A percentile compares a stretch with the other conserved stretches of the same genome.
phyloP scores from a whole-genome alignment of 208 protist genomes.

The Novymonas esmeraldas region DNA sequence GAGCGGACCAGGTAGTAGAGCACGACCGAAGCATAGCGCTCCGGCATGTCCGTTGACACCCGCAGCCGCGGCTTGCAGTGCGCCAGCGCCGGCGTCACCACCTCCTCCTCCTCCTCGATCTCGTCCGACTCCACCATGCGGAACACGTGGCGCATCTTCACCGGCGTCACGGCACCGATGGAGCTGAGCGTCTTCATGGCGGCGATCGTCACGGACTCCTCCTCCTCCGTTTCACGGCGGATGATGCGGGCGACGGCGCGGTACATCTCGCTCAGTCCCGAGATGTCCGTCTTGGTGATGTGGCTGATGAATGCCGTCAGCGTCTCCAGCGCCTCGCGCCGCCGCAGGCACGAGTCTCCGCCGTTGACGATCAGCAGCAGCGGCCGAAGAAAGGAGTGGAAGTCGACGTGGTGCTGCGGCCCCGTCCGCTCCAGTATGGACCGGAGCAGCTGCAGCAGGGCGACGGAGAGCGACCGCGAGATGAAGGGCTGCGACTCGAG shows the following conservation, averaged over 20 bases:
- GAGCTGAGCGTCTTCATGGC: conserved; percentile 80
- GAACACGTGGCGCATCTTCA: conserved; percentile 72
- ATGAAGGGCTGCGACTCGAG: conserved; percentile 72
- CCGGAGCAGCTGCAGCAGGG: conserved; percentile 68
- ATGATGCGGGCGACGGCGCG: conserved; percentile 81
- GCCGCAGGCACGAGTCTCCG: conserved; percentile 68
- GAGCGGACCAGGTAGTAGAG: conserved; percentile 87
- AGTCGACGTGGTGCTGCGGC: conserved; percentile 59
- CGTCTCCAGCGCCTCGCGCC: conserved; percentile 72
- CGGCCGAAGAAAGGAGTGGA: conserved; percentile 48
- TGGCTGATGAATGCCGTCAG: conserved; percentile 80
- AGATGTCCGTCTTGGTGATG: conserved; percentile 55
- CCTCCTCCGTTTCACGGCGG: conserved; percentile 76
- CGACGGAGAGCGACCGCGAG: conserved; percentile 74
- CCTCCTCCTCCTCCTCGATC: conserved; percentile 83
- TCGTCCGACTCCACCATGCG: conserved; percentile 73
- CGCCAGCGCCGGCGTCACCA: conserved; percentile 76
- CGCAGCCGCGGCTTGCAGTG: conserved; percentile 80
- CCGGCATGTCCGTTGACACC: conserved; percentile 64
- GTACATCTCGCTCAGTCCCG: conserved; percentile 61
- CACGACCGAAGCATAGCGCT: conserved; percentile 79
- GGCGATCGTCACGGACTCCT: conserved; percentile 61
- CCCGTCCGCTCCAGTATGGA: conserved; percentile 76
- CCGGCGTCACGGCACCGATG: conserved; percentile 82
- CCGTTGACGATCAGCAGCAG: conserved; percentile 76